Conservation (phyloP, 2,329 filamentous ascomycete genomes). For the Penicillium nordicum region DNA sequence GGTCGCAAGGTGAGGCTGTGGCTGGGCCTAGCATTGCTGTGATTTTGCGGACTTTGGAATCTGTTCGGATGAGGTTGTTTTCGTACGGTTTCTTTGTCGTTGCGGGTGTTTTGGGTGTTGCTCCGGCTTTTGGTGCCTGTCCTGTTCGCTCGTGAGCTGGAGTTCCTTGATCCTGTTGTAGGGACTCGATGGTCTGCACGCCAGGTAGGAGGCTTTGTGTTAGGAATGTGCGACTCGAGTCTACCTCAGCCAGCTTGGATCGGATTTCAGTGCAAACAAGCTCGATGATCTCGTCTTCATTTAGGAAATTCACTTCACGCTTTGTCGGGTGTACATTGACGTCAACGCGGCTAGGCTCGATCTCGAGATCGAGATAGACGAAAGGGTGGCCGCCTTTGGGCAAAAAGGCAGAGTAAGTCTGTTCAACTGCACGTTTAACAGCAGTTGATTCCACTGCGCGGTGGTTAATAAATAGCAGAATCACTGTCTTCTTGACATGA, state of each 20-base stretch:
- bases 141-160: slow-evolving; percentile 30
- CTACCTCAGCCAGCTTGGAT: slow-evolving; percentile 75
- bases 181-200: slow-evolving; percentile 46
- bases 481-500: slow-evolving; percentile 79
- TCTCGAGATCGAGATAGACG: slow-evolving; percentile 84
- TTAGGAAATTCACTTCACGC: slow-evolving; percentile 92
- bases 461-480: slow-evolving; percentile 95
- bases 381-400: slow-evolving; percentile 95
- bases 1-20: slow-evolving; percentile 12
- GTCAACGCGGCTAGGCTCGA: slow-evolving; percentile 87
- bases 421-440: slow-evolving; percentile 86
- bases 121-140: slow-evolving; percentile 32
- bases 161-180: slow-evolving; percentile 22
- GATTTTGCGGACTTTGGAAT: slow-evolving; percentile 85
- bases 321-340: slow-evolving; percentile 98
- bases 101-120: slow-evolving; percentile 36
- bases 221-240: slow-evolving; percentile 90
- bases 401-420: slow-evolving; percentile 80
- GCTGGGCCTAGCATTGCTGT: slow-evolving; percentile 84
- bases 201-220: slow-evolving; percentile 86
- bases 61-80: slow-evolving; percentile 86
- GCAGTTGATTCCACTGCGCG: slow-evolving; percentile 84
- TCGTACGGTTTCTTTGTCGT: slow-evolving; percentile 62
- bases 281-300: slow-evolving; percentile 94
- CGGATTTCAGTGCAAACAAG: slow-evolving; percentile 77